Conservation (phyloP, 192 early-diverging fungal species). For the Umbelopsis sp. region DNA sequence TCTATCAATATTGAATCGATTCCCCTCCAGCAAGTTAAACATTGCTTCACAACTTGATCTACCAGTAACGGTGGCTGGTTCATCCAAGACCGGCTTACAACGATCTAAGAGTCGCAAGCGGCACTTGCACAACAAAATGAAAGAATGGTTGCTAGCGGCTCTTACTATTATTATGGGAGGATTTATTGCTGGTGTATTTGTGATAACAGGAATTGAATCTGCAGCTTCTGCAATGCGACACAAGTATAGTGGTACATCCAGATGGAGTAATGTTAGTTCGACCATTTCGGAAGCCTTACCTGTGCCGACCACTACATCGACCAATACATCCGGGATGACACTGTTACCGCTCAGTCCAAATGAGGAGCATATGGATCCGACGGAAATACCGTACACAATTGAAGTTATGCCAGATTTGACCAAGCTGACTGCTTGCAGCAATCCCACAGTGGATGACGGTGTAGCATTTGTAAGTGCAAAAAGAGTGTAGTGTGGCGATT, state of each 20-base stretch:
- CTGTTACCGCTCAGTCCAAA: neutral
- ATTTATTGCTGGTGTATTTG: constrained; percentile 10
- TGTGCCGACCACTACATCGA: neutral
- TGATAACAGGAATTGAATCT: neutral
- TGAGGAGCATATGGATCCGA: neutral
- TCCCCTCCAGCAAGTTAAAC: neutral
- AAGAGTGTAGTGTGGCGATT: no score
- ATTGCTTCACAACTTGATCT: neutral
- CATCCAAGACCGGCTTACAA: neutral
- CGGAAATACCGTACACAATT: neutral
- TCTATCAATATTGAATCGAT: neutral
- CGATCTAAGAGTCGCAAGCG: neutral
- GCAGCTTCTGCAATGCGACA: neutral
- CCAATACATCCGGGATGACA: neutral
- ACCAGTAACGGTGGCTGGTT: neutral
- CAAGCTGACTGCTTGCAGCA: neutral
- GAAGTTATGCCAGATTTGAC: constrained; percentile 4
- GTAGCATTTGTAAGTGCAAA: neutral
- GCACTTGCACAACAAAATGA: neutral
- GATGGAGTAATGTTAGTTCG: neutral
- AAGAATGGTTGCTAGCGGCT: constrained; percentile 15
- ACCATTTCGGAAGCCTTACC: neutral
- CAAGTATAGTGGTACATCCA: neutral
- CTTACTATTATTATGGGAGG: constrained; percentile 10
- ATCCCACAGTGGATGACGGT: neutral